A percentile compares a stretch with the other conserved stretches of the same genome.
Evolutionary conservation across 2,329 filamentous ascomycete genomes (phyloP).

Genomic region (Claviceps capensis): DNA sequence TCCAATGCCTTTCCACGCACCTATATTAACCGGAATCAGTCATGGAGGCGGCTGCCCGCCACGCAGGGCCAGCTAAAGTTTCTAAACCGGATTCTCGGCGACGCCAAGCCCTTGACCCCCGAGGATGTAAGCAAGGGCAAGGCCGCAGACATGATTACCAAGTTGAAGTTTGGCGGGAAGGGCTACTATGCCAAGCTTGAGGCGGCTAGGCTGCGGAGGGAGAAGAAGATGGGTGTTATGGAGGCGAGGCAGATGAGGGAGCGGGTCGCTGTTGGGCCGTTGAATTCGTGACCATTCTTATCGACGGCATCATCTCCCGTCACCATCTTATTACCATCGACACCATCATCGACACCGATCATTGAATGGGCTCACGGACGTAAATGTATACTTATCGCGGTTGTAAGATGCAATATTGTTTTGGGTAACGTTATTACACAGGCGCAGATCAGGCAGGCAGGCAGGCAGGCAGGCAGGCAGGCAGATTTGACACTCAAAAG

Average conservation of each 20-base stretch:
- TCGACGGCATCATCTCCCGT: background rate
- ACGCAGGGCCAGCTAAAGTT: constrained; percentile 52
- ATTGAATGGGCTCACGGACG: too few relatives aligned
- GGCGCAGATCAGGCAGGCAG: too few relatives aligned
- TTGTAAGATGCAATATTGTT: too few relatives aligned
- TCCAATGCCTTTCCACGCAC: constrained; percentile 47
- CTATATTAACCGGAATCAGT: constrained; percentile 51
- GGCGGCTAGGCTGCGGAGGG: constrained; percentile 35
- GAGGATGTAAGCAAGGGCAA: constrained; percentile 61
- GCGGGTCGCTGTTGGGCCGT: constrained; percentile 41
- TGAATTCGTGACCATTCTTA: constrained; percentile 15
- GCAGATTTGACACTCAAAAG: too few relatives aligned
- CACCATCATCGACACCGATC: too few relatives aligned
- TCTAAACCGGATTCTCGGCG: constrained; percentile 49
- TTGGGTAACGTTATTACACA: too few relatives aligned
- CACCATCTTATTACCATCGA: too few relatives aligned
- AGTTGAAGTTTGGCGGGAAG: constrained; percentile 70
- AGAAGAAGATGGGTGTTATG: constrained; percentile 21
- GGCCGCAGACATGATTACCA: constrained; percentile 84
- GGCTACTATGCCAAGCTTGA: constrained; percentile 44
- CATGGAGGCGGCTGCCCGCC: constrained; percentile 58
- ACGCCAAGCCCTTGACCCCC: constrained; percentile 36
- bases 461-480: too few relatives aligned
- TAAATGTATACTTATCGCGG: too few relatives aligned
- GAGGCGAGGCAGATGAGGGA: constrained; percentile 33